Evolutionary conservation across 225 moss, liverwort and hornwort genomes (phyloP), one percentile per base, ranked within the genome.

Genomic region (Thuidium tamariscinum): DNA sequence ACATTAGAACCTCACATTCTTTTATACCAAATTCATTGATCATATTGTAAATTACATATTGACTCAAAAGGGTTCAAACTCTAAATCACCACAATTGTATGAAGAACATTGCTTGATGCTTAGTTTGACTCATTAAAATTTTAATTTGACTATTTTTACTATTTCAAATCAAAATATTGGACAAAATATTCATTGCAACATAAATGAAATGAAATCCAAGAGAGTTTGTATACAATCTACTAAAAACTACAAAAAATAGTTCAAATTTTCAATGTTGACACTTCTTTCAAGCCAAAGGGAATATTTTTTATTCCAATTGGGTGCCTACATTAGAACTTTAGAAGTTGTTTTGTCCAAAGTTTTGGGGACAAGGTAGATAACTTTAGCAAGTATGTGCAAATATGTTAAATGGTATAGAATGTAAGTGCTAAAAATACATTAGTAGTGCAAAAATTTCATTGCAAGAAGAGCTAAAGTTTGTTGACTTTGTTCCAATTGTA

Each of bases 321-420:
- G 1, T 72, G 4, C 1, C 0, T 0, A n/a, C n/a, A n/a, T n/a
- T 0, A 3, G 27, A n/a, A n/a, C n/a, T n/a, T 72, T 7, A 30
- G 2, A 30, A 44, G 2, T 10, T 17, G 1, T 46, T 0, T 71
- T 70, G 27, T 5, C 29, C 8, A 44, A 29, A 44, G 10, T 17
- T 71, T 27, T 44, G 0, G 3, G 2, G 8, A 10, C 0, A 44
- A 0, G 9, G 6, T 1, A 10, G 0, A 16, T 5, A 70, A 70
- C 3, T 42, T 42, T 0, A 0, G 0, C 2, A 44, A 29, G 44
- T 1, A 15, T 42, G 0, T 42, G 9, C 16, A 42, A 69, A 8
- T 41, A 8, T 69, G 8, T 41, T 25, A 68, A 14, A 4, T 25
- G 2, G 23, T 68, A 23, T 39, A 7, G 4, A 13, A 39, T 39